These are phyloP conservation scores for Phytophthora pluvialis DNA, from an alignment of 352 stramenopile genomes.

Conservation along the genomic window DNA sequence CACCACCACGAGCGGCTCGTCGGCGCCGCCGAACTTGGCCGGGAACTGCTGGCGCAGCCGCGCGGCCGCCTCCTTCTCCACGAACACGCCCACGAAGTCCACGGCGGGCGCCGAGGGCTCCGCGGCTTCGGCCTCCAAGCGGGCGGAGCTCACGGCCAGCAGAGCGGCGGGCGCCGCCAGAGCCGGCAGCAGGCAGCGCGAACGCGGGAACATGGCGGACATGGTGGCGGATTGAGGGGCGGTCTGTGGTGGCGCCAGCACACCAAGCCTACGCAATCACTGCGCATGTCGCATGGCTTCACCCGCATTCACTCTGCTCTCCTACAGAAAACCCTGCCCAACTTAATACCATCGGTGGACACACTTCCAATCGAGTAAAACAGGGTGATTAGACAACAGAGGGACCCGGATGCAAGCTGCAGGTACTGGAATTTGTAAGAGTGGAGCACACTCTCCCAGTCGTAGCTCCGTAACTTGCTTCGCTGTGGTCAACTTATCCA, in stretches of 20 bases:
- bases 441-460: too few species aligned
- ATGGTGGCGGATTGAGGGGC: slow-evolving; percentile 2
- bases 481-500: too few species aligned
- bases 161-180: slow-evolving; percentile 36
- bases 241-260: too few species aligned
- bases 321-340: too few species aligned
- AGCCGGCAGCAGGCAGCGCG: slow-evolving; percentile 34
- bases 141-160: slow-evolving; percentile 25
- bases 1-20: slow-evolving; percentile 68
- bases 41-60: slow-evolving; percentile 63
- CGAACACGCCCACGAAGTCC: slow-evolving; percentile 83
- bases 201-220: slow-evolving; percentile 27
- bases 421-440: too few species aligned
- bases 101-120: slow-evolving; percentile 27
- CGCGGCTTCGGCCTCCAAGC: slow-evolving; percentile 27
- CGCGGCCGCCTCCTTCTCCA: slow-evolving; percentile 59
- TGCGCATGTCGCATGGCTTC: background rate
- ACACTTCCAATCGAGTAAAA: too few species aligned
- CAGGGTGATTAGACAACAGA: too few species aligned
- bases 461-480: too few species aligned
- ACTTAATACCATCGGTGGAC: too few species aligned
- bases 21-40: slow-evolving; percentile 49
- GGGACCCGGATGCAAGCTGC: too few species aligned
- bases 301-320: too few species aligned
- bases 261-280: background rate